Percentiles rank a stretch among this genome's conserved stretches.
These are phyloP conservation scores for Aspergillus transmontanensis DNA, from an alignment of 2,329 filamentous ascomycete species.

Conservation along the genomic window DNA sequence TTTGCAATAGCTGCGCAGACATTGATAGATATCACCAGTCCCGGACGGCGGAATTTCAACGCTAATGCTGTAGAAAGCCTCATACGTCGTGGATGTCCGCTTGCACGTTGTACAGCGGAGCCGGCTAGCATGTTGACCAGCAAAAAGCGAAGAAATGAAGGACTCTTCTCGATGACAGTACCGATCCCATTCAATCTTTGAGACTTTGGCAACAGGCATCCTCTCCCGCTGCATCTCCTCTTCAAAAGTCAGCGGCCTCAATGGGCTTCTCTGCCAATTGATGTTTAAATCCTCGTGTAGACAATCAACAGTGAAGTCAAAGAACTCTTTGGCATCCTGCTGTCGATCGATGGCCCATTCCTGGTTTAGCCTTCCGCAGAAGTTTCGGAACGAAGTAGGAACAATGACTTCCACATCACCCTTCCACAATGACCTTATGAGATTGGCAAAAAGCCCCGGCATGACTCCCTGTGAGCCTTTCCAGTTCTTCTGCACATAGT, in stretches of 20 bases:
- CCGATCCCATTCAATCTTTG: slow-evolving; percentile 72
- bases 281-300: slow-evolving; percentile 85
- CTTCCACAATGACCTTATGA: slow-evolving; percentile 66
- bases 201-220: slow-evolving; percentile 65
- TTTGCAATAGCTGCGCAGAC: slow-evolving; percentile 69
- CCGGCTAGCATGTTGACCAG: slow-evolving; percentile 67
- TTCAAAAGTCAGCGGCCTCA: slow-evolving; percentile 59
- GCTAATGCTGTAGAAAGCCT: slow-evolving; percentile 71
- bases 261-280: slow-evolving; percentile 60
- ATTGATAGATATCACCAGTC: slow-evolving; percentile 64
- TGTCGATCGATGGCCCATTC: slow-evolving; percentile 75
- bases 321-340: slow-evolving; percentile 91
- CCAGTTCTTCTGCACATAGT: slow-evolving; percentile 65
- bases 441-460: slow-evolving; percentile 63
- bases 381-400: slow-evolving; percentile 65
- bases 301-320: slow-evolving; percentile 77
- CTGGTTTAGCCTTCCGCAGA: slow-evolving; percentile 65
- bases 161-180: slow-evolving; percentile 71
- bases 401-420: slow-evolving; percentile 54
- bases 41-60: slow-evolving; percentile 69
- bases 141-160: slow-evolving; percentile 79
- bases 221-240: slow-evolving; percentile 64
- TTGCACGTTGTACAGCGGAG: slow-evolving; percentile 64
- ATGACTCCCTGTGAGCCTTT: slow-evolving; percentile 66
- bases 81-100: slow-evolving; percentile 67